Evolutionary conservation across 495 filamentous ascomycete genomes (phyloP).

Genomic region (Aspergillus sparsus): DNA sequence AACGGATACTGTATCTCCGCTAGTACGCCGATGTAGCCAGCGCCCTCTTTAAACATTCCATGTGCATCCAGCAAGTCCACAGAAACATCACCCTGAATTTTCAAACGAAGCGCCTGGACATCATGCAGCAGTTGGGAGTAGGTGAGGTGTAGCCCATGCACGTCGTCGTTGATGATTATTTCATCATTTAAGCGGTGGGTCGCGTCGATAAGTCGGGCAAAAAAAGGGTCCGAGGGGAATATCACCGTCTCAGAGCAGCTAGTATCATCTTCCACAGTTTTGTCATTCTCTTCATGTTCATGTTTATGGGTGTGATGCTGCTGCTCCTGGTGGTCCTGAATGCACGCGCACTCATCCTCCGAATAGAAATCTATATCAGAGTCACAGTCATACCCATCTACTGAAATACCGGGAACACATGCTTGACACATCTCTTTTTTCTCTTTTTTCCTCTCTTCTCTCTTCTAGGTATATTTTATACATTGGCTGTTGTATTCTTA

Average conservation of each 20-base stretch:
- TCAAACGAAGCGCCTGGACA: conserved; percentile 16
- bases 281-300: conserved; percentile 6
- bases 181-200: conserved; percentile 10
- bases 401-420: conserved; percentile 12
- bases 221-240: conserved; percentile 21
- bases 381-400: conserved; percentile 19
- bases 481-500: not conserved
- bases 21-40: conserved; percentile 13
- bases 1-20: conserved; percentile 19
- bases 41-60: conserved; percentile 15
- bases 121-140: conserved; percentile 19
- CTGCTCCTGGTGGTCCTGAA: conserved; percentile 15
- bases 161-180: conserved; percentile 18
- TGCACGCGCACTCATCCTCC: conserved; percentile 15
- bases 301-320: not conserved
- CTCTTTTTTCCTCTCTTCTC: not conserved
- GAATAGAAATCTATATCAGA: conserved; percentile 18
- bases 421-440: conserved; percentile 29
- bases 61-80: conserved; percentile 5
- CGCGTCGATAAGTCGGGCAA: conserved; percentile 15
- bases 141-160: conserved; percentile 16
- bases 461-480: not conserved
- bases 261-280: not conserved
- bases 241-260: not conserved
- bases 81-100: conserved; percentile 12